Conservation (phyloP, 495 filamentous ascomycete species). For the Penicillium steckii region DNA sequence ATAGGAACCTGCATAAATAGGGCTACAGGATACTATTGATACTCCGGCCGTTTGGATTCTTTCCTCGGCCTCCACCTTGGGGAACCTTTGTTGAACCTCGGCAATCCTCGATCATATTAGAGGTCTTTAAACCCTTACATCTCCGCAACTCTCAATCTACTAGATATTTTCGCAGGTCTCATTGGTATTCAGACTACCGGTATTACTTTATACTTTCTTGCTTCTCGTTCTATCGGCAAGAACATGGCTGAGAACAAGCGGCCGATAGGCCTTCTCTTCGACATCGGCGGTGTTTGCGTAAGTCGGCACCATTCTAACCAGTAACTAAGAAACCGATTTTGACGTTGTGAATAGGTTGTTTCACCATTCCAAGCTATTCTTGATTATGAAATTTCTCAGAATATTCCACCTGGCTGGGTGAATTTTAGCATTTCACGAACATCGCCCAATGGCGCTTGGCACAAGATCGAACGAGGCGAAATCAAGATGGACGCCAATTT, state of each 20-base stretch:
- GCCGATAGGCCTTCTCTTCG: conserved; percentile 85
- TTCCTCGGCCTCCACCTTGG: conserved; percentile 1
- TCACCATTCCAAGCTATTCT: conserved; percentile 92
- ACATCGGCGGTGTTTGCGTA: conserved; percentile 97
- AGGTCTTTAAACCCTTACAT: background rate
- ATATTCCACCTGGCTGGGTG: conserved; percentile 83
- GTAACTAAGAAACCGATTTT: background rate
- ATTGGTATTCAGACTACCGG: too few species aligned
- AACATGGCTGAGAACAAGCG: conserved; percentile 40
- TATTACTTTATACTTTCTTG: background rate
- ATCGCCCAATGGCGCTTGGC: conserved; percentile 84
- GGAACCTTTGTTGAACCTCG: background rate
- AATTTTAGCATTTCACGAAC: conserved; percentile 82
- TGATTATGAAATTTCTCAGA: conserved; percentile 73
- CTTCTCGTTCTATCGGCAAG: background rate
- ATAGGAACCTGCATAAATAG: too few species aligned
- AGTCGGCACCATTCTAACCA: conserved; percentile 24
- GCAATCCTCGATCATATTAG: conserved; percentile 11
- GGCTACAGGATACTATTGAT: too few species aligned
- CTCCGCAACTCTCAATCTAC: conserved; percentile 7
- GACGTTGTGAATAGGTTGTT: conserved; percentile 57
- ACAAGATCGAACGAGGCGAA: conserved; percentile 72
- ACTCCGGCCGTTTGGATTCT: background rate
- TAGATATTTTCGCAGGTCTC: too few species aligned
- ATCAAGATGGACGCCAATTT: conserved; percentile 70